Conservation (phyloP, 495 filamentous ascomycete genomes). For the Penicillium salamii region DNA sequence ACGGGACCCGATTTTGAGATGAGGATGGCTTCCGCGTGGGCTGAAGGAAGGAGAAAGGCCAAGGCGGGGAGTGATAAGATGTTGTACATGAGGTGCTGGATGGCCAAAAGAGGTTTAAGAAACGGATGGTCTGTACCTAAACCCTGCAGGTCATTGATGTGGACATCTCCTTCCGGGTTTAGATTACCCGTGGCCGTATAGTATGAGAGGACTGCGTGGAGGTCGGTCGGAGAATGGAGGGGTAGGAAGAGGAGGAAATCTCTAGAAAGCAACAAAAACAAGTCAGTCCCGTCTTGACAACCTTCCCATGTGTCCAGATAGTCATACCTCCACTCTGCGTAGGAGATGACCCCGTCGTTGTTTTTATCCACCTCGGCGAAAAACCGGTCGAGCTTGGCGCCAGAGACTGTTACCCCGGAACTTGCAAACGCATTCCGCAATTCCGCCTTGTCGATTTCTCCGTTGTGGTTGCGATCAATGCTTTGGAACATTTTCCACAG, state of each 20-base stretch:
- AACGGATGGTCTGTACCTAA: conserved; percentile 86
- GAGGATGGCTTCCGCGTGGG: conserved; percentile 33
- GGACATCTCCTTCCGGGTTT: conserved; percentile 91
- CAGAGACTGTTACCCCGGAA: conserved; percentile 76
- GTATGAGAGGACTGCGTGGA: conserved; percentile 87
- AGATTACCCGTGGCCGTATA: conserved; percentile 87
- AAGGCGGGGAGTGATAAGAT: conserved; percentile 37
- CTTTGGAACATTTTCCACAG: conserved; percentile 77
- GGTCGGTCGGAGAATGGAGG: conserved; percentile 58
- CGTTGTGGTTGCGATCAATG: conserved; percentile 84
- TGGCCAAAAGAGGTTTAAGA: conserved; percentile 51
- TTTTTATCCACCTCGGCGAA: conserved; percentile 89
- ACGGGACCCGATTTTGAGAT: conserved; percentile 22
- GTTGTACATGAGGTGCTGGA: conserved; percentile 42
- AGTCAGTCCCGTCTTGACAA: not conserved
- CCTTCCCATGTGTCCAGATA: conserved; percentile 2
- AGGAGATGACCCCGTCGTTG: conserved; percentile 82
- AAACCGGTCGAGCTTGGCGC: conserved; percentile 74
- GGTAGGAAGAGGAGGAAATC: conserved; percentile 96
- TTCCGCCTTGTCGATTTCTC: conserved; percentile 84
- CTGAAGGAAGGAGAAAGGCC: conserved; percentile 39
- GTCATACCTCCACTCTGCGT: conserved; percentile 93
- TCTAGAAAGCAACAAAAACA: conserved; percentile 43
- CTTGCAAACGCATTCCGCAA: conserved; percentile 71
- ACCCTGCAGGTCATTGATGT: conserved; percentile 86